Percentiles rank a stretch among this genome's conserved stretches.
phyloP scores from a whole-genome alignment of 2,329 filamentous ascomycete species.

The Chaetoscypha palmicola region DNA sequence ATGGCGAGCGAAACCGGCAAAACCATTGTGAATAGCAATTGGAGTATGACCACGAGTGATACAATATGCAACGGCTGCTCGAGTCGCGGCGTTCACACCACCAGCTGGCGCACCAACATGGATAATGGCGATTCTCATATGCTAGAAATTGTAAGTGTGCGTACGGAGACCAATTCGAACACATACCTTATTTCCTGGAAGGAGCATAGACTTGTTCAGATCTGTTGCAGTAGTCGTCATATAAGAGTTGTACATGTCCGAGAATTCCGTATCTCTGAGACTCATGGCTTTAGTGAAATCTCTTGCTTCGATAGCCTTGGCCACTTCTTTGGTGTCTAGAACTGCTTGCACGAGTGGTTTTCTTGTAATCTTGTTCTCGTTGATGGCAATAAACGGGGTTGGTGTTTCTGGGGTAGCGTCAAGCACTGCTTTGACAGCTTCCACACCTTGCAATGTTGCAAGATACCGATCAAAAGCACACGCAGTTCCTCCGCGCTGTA shows the following conservation, averaged over 20 bases:
- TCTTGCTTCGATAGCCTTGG: constrained; percentile 72
- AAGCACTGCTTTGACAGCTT: constrained; percentile 86
- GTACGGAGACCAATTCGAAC: neutral
- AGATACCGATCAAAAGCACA: constrained; percentile 94
- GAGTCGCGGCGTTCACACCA: constrained; percentile 95
- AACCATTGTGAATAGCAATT: constrained; percentile 91
- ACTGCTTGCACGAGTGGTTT: constrained; percentile 88
- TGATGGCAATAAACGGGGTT: constrained; percentile 92
- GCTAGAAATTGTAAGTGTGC: constrained; percentile 42
- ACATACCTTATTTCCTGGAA: constrained; percentile 65
- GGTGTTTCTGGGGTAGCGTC: constrained; percentile 83
- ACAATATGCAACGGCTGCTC: constrained; percentile 90
- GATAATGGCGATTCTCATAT: constrained; percentile 90
- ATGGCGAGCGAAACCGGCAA: constrained; percentile 87
- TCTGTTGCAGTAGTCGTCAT: constrained; percentile 82
- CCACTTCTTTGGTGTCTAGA: constrained; percentile 74
- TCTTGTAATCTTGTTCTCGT: constrained; percentile 94
- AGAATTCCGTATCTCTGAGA: constrained; percentile 86
- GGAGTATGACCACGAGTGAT: constrained; percentile 86
- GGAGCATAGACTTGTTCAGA: constrained; percentile 55
- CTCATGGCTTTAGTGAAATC: constrained; percentile 85
- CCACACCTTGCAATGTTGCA: constrained; percentile 85
- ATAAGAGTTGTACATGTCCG: constrained; percentile 85
- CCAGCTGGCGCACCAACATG: constrained; percentile 95
- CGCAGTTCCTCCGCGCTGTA: constrained; percentile 89